phyloP scores from a whole-genome alignment of 257 asterid genomes.

The Asclepias syriaca region DNA sequence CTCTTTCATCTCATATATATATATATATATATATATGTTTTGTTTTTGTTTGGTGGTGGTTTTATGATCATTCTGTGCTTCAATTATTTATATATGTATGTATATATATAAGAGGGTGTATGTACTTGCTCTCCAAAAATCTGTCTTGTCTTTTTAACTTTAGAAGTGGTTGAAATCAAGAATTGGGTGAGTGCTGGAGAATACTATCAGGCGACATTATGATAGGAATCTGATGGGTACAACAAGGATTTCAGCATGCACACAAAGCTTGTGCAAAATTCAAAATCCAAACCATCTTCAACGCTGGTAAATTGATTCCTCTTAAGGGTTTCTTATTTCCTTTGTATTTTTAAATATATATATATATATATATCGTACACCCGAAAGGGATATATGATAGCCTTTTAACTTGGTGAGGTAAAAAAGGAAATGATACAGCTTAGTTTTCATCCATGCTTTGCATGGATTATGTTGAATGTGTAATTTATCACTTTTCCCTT shows the following conservation, averaged over 20 bases:
- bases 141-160: not conserved
- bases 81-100: not conserved
- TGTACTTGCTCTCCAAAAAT: not conserved
- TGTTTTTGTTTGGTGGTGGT: not conserved
- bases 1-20: not conserved
- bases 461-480: too few relatives aligned
- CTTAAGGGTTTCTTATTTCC: not conserved
- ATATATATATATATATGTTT: too few relatives aligned
- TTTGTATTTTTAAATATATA: too few relatives aligned
- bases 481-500: too few relatives aligned
- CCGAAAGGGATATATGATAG: not conserved
- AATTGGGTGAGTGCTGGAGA: not conserved
- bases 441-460: too few relatives aligned
- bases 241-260: not conserved
- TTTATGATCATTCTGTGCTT: not conserved
- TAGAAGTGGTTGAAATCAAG: not conserved
- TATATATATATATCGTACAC: too few relatives aligned
- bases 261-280: not conserved
- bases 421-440: not conserved
- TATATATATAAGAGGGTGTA: too few relatives aligned
- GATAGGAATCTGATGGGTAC: not conserved
- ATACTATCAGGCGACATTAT: not conserved
- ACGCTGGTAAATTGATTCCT: not conserved
- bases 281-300: not conserved
- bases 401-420: not conserved